Percentiles rank a stretch among this genome's conserved stretches.
Evolutionary conservation across 1,284 basidiomycete species (phyloP).

Genomic region (Leccinum fallax): DNA sequence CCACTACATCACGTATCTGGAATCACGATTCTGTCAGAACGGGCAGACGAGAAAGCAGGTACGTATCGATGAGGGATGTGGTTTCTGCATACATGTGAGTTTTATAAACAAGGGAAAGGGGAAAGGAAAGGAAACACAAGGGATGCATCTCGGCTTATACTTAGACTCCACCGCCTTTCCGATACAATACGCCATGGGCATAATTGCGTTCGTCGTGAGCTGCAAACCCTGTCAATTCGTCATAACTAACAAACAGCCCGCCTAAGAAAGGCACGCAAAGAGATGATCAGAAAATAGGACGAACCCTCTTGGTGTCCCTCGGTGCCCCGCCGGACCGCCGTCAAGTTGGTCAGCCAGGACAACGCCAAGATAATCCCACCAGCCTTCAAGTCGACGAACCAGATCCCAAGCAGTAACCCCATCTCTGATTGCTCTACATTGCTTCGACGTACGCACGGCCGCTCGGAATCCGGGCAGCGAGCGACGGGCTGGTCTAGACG

Average conservation of each 20-base stretch:
- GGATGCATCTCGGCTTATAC: slow-evolving; percentile 59
- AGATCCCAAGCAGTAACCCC: slow-evolving; percentile 60
- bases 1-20: slow-evolving; percentile 48
- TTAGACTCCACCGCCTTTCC: slow-evolving; percentile 61
- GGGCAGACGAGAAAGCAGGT: slow-evolving; percentile 55
- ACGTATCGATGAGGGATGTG: slow-evolving; percentile 60
- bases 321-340: slow-evolving; percentile 42
- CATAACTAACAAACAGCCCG: too few relatives aligned
- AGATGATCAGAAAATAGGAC: not conserved
- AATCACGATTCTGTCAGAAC: slow-evolving; percentile 56
- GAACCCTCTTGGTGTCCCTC: slow-evolving; percentile 66
- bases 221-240: slow-evolving; percentile 3
- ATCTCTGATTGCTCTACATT: slow-evolving; percentile 61
- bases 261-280: not conserved
- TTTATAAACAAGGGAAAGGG: not conserved
- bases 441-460: slow-evolving; percentile 58
- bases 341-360: slow-evolving; percentile 66
- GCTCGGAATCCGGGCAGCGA: slow-evolving; percentile 53
- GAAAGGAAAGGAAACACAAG: not conserved
- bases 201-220: slow-evolving; percentile 68
- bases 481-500: slow-evolving; percentile 56
- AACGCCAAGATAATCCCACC: slow-evolving; percentile 62
- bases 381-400: slow-evolving; percentile 59
- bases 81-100: slow-evolving; percentile 41
- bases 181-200: slow-evolving; percentile 70